phyloP scores from a whole-genome alignment of 2,329 filamentous ascomycete species.

The Volutella citrinella region DNA sequence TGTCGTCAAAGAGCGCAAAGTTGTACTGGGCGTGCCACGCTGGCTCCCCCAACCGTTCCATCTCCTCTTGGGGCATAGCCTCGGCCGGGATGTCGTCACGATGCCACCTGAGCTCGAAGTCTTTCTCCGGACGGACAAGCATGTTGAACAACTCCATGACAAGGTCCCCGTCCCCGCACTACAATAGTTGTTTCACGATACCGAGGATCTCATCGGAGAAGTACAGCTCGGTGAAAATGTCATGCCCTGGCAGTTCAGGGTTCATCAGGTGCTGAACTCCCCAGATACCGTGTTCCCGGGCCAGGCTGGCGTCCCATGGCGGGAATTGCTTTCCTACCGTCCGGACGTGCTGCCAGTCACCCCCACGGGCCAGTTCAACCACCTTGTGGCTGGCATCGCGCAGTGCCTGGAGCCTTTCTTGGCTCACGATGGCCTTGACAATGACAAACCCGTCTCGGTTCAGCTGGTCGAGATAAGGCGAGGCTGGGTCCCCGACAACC shows the following conservation, averaged over 20 bases:
- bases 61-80: slow-evolving; percentile 65
- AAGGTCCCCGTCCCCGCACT: slow-evolving; percentile 56
- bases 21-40: slow-evolving; percentile 86
- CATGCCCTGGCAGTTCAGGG: slow-evolving; percentile 61
- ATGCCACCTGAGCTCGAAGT: slow-evolving; percentile 81
- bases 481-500: slow-evolving; percentile 14
- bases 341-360: slow-evolving; percentile 76
- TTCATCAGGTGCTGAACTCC: slow-evolving; percentile 84
- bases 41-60: slow-evolving; percentile 54
- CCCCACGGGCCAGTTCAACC: slow-evolving; percentile 62
- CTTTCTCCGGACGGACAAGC: slow-evolving; percentile 67
- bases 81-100: slow-evolving; percentile 75
- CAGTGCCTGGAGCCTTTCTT: slow-evolving; percentile 54
- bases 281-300: slow-evolving; percentile 70
- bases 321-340: slow-evolving; percentile 90
- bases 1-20: slow-evolving; percentile 73
- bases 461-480: slow-evolving; percentile 45
- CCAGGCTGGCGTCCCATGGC: slow-evolving; percentile 66
- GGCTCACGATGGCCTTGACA: slow-evolving; percentile 61
- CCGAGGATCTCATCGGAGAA: slow-evolving; percentile 64
- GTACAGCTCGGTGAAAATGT: slow-evolving; percentile 65
- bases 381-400: slow-evolving; percentile 56
- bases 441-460: slow-evolving; percentile 73
- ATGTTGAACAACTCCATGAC: slow-evolving; percentile 90
- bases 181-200: slow-evolving; percentile 63